Evolutionary conservation across 1,284 basidiomycete species (phyloP).

Genomic region (Ustilago bromivora): DNA sequence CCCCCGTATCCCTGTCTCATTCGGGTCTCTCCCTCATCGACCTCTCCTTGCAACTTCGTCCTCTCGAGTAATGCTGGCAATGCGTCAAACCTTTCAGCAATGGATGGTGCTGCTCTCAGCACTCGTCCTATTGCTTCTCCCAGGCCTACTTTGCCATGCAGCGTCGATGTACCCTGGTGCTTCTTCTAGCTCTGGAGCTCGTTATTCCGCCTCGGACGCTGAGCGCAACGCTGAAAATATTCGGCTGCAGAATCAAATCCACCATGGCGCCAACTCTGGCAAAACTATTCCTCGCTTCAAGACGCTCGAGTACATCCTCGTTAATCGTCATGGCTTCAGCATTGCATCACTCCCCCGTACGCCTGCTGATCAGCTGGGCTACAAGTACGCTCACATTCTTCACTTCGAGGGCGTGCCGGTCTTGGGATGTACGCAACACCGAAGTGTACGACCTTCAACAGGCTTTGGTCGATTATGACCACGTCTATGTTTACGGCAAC

Average conservation of each 20-base stretch:
- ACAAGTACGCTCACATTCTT: constrained; percentile 1
- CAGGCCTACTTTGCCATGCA: too few species aligned
- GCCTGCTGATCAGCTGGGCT: background rate
- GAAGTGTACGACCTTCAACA: background rate
- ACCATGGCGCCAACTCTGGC: background rate
- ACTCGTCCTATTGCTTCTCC: too few species aligned
- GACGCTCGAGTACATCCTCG: constrained; percentile 9
- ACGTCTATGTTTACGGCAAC: constrained; percentile 6
- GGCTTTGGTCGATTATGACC: constrained; percentile 5
- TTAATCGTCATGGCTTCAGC: background rate
- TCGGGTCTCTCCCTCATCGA: too few species aligned
- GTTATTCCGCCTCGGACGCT: too few species aligned
- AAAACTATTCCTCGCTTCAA: background rate
- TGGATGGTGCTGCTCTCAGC: too few species aligned
- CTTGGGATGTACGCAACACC: background rate
- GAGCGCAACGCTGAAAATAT: background rate
- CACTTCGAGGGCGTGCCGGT: constrained; percentile 7
- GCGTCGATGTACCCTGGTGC: too few species aligned
- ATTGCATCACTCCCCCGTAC: background rate
- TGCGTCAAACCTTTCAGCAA: too few species aligned
- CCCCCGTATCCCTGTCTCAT: too few species aligned
- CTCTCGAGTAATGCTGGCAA: too few species aligned
- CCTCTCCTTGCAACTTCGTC: too few species aligned
- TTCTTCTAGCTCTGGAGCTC: too few species aligned
- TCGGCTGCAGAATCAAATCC: constrained; percentile 7